phyloP scores from a whole-genome alignment of 208 protist genomes.

The Lotmaria passim region DNA sequence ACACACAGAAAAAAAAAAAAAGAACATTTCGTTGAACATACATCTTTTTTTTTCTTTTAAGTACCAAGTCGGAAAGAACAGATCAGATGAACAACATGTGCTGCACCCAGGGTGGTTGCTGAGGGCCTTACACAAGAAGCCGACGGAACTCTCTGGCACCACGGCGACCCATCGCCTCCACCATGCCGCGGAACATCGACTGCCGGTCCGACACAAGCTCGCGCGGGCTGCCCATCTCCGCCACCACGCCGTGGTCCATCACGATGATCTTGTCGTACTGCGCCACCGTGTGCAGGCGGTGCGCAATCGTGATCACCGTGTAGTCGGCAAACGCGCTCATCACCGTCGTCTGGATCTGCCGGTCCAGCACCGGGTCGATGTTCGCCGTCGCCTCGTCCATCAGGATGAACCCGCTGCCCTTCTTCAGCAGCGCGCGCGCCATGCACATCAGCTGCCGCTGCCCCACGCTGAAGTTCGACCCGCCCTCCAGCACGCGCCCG shows the following conservation, averaged over 20 bases:
- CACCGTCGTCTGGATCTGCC: slow-evolving; percentile 64
- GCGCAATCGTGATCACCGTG: slow-evolving; percentile 86
- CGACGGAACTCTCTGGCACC: slow-evolving; percentile 26
- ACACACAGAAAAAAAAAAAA: too few relatives aligned
- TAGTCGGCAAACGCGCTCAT: slow-evolving; percentile 58
- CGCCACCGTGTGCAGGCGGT: slow-evolving; percentile 81
- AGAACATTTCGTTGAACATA: too few relatives aligned
- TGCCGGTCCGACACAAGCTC: slow-evolving; percentile 36
- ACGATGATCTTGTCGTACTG: slow-evolving; percentile 81
- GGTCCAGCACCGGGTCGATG: slow-evolving; percentile 71
- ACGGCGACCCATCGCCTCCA: slow-evolving; percentile 35
- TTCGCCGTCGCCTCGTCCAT: slow-evolving; percentile 89
- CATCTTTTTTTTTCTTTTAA: too few relatives aligned
- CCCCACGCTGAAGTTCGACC: slow-evolving; percentile 76
- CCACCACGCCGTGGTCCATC: slow-evolving; percentile 63
- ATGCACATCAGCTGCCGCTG: slow-evolving; percentile 82
- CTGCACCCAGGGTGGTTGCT: not conserved
- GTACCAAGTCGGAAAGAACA: too few relatives aligned
- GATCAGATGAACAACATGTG: not conserved
- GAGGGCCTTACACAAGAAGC: not conserved
- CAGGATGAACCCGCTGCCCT: slow-evolving; percentile 66
- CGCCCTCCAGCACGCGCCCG: slow-evolving; percentile 61
- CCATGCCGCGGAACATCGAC: slow-evolving; percentile 49
- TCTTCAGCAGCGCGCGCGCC: slow-evolving; percentile 69
- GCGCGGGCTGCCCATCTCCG: slow-evolving; percentile 53